Base-by-base conservation (phyloP, 306 rosid species). In the Sphenostylis stenocarpa region DNA sequence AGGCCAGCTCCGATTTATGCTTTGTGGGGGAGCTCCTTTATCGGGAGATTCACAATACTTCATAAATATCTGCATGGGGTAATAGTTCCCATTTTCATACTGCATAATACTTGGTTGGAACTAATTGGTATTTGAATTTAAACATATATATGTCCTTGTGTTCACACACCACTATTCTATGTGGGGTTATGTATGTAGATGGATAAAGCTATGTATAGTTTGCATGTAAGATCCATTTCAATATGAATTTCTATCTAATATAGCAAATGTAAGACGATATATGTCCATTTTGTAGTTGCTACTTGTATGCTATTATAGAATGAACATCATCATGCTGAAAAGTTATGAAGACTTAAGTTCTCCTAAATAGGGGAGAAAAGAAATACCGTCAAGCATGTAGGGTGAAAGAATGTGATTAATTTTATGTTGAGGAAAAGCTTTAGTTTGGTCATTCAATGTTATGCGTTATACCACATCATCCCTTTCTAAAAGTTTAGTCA, bases 1-100 rank as follows among this genome's bases (percentile, higher is more conserved):
- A 74, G 96, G 98, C 51, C 72, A 65, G 52, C 33, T 94, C 67
- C 89, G 93, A 26, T 89, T 84, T 75, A 85, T 94, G 91, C 90
- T 90, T 39, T 89, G 95, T 80, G 96, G 98, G 38, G 98, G 98
- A 76, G 97, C 98, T 80, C 98, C 98, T 81, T 79, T 94, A 75
- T 92, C 96, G 10, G 87, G 82, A 11, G 96, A 94, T 75, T 82
- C 98, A 43, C 97, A 92, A 68, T 91, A 85, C 34, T 94, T 92
- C 69, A 86, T 90, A 87, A 92, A 94, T 73, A 83, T 94, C 80
- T 94, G 95, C 91, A 89, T 94, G 79, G 96, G 98, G 98, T 94
- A 87, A 86, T 71, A 70, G 61, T 44, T 76, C 34, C 51, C 56
- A 19, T 31, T 65, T 58, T 23, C 60, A 43, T 67, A 51, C 56